phyloP scores from a whole-genome alignment of 1,284 basidiomycete genomes.

The Abortiporus biennis region DNA sequence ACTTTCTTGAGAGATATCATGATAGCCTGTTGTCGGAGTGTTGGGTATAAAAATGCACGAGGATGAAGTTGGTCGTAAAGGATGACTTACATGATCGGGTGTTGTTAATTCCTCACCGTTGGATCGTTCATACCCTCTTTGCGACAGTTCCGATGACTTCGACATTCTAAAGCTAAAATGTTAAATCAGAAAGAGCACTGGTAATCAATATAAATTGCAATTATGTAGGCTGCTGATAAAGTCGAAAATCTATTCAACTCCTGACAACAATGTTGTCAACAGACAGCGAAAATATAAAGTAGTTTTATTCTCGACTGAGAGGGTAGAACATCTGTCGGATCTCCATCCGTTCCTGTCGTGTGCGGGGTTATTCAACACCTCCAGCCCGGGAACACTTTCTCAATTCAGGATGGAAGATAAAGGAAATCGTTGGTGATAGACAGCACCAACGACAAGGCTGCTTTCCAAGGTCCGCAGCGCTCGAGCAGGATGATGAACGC shows the following conservation, averaged over 20 bases:
- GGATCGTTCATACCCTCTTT: slow-evolving; percentile 12
- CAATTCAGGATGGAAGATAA: not conserved
- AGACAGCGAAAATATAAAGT: too few relatives aligned
- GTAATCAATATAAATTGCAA: too few relatives aligned
- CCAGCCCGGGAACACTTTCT: not conserved
- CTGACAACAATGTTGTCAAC: too few relatives aligned
- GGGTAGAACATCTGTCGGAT: too few relatives aligned
- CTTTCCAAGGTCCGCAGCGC: too few relatives aligned
- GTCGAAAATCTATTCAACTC: too few relatives aligned
- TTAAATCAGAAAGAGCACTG: slow-evolving; percentile 24
- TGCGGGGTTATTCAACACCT: not conserved
- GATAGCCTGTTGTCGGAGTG: slow-evolving; percentile 25
- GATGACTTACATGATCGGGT: slow-evolving; percentile 22
- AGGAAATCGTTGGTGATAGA: not conserved
- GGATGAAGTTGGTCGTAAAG: slow-evolving; percentile 14
- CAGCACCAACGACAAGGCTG: too few relatives aligned
- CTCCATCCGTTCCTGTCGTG: slow-evolving; percentile 10
- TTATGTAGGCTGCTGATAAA: too few relatives aligned
- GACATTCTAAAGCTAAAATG: slow-evolving; percentile 30
- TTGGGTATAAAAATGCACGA: slow-evolving; percentile 13
- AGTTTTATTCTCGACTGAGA: too few relatives aligned
- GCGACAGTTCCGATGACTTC: slow-evolving; percentile 14
- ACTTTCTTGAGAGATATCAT: slow-evolving; percentile 24
- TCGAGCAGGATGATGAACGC: too few relatives aligned
- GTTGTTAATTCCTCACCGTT: slow-evolving; percentile 13